Conservation (phyloP, 768 basidiomycete species). For the Pleurotus platypus region DNA sequence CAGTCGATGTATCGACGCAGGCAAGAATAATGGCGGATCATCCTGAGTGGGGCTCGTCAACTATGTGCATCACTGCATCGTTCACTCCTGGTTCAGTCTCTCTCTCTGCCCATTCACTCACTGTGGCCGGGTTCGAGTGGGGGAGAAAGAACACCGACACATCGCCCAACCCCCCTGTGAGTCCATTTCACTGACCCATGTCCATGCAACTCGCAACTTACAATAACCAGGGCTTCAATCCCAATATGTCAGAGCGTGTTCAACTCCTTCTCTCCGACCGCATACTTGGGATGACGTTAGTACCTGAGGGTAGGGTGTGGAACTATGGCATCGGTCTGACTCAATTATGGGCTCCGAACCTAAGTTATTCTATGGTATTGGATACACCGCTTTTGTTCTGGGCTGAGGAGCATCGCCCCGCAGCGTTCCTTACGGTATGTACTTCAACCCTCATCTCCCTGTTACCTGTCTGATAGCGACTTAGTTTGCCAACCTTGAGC, state of each 20-base stretch:
- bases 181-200: conserved; percentile 12
- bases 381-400: conserved; percentile 96
- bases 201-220: background rate
- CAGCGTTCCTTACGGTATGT: conserved; percentile 88
- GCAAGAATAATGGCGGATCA: conserved; percentile 97
- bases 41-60: conserved; percentile 90
- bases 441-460: background rate
- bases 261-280: conserved; percentile 92
- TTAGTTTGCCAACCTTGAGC: conserved; percentile 87
- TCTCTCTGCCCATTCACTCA: conserved; percentile 86
- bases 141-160: conserved; percentile 90
- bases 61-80: conserved; percentile 90
- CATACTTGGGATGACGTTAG: conserved; percentile 92
- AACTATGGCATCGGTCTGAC: conserved; percentile 95
- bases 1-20: conserved; percentile 90
- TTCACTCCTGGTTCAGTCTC: conserved; percentile 99
- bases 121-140: conserved; percentile 96
- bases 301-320: conserved; percentile 94
- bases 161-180: conserved; percentile 72
- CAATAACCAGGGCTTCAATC: conserved; percentile 76
- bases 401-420: conserved; percentile 93
- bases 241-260: conserved; percentile 97
- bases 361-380: conserved; percentile 79
- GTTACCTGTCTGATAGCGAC: conserved; percentile 10
- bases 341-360: conserved; percentile 81